phyloP scores from a whole-genome alignment of 208 protist genomes.

The Trypanosoma congolense region DNA sequence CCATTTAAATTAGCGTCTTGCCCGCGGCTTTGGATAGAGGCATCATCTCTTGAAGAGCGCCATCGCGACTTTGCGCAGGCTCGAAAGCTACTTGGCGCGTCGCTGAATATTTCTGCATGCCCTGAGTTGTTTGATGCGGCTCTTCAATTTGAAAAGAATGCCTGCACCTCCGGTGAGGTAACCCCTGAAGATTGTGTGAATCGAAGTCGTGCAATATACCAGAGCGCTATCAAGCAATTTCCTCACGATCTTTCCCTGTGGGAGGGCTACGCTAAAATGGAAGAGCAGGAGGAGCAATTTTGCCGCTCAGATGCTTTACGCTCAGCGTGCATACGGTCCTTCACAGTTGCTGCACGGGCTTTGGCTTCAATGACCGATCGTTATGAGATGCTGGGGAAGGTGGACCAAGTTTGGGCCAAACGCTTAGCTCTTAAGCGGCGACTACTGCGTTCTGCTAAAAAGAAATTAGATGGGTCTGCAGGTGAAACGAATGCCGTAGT shows the following conservation, averaged over 20 bases:
- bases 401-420: slow-evolving; percentile 65
- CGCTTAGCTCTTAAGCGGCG: slow-evolving; percentile 50
- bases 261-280: slow-evolving; percentile 70
- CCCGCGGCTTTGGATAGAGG: slow-evolving; percentile 75
- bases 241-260: slow-evolving; percentile 56
- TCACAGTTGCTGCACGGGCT: slow-evolving; percentile 36
- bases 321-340: slow-evolving; percentile 37
- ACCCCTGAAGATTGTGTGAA: slow-evolving; percentile 15
- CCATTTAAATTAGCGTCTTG: slow-evolving; percentile 60
- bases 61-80: slow-evolving; percentile 43
- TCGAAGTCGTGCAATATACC: slow-evolving; percentile 33
- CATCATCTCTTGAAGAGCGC: slow-evolving; percentile 64
- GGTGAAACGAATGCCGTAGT: not conserved
- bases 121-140: slow-evolving; percentile 29
- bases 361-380: slow-evolving; percentile 53
- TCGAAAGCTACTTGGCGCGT: slow-evolving; percentile 57
- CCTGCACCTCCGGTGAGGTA: slow-evolving; percentile 9
- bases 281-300: slow-evolving; percentile 56
- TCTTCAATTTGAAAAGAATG: slow-evolving; percentile 46
- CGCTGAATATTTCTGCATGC: slow-evolving; percentile 45
- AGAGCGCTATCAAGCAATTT: slow-evolving; percentile 59
- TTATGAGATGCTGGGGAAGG: slow-evolving; percentile 62
- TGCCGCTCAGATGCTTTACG: slow-evolving; percentile 57
- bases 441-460: slow-evolving; percentile 22
- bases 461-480: slow-evolving; percentile 5